These are phyloP conservation scores for Leptographium lundbergii DNA, from an alignment of 2,329 filamentous ascomycete genomes.

Conservation along the genomic window DNA sequence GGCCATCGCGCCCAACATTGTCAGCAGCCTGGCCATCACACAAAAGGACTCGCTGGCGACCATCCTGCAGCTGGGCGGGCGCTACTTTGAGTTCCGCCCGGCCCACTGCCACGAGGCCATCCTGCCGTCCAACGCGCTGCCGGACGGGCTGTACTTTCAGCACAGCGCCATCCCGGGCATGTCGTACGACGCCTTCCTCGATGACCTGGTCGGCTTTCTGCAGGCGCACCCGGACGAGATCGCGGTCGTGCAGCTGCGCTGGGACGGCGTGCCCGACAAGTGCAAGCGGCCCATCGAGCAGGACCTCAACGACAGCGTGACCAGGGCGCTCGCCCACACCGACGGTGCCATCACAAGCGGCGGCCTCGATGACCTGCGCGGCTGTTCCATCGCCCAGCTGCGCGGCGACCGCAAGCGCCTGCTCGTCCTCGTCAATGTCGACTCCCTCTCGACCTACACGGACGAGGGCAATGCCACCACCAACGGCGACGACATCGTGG, in stretches of 20 bases:
- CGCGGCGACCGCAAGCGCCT: constrained; percentile 23
- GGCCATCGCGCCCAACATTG: constrained; percentile 26
- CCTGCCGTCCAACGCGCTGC: constrained; percentile 21
- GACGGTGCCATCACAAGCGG: constrained; percentile 18
- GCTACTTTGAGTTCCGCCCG: constrained; percentile 40
- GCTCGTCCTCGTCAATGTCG: constrained; percentile 23
- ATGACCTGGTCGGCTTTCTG: constrained; percentile 28
- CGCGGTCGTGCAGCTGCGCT: constrained; percentile 34
- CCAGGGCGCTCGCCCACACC: constrained; percentile 19
- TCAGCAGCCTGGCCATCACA: constrained; percentile 34
- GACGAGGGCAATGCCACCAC: constrained; percentile 28
- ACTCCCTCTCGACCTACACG: constrained; percentile 27
- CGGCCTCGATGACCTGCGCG: constrained; percentile 21
- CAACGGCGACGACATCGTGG: constrained; percentile 24
- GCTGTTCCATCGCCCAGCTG: constrained; percentile 20
- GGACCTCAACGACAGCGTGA: constrained; percentile 25
- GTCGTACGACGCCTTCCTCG: constrained; percentile 29
- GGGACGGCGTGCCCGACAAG: constrained; percentile 35
- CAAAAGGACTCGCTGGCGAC: constrained; percentile 33
- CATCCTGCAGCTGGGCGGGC: constrained; percentile 31
- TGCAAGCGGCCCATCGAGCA: constrained; percentile 28
- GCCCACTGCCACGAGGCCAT: constrained; percentile 31
- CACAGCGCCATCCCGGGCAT: constrained; percentile 38
- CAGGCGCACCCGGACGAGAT: constrained; percentile 28
- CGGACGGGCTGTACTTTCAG: constrained; percentile 35